phyloP scores from a whole-genome alignment of 495 filamentous ascomycete species.

The Penicillium bialowiezense region DNA sequence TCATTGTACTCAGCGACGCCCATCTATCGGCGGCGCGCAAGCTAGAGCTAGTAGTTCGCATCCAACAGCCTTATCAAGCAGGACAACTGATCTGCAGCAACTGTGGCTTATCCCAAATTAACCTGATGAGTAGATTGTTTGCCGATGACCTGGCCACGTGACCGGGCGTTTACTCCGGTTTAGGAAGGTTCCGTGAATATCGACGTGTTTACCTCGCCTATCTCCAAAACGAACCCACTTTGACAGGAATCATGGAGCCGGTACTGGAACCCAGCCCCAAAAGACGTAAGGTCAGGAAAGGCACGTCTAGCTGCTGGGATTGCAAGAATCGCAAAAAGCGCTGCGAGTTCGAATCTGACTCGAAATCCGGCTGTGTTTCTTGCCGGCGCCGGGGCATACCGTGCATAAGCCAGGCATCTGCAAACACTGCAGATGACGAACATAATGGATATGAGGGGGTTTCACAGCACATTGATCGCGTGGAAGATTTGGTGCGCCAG shows the following conservation, averaged over 20 bases:
- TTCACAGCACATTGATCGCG: slow-evolving; percentile 10
- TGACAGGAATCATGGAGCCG: not conserved
- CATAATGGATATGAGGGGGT: slow-evolving; percentile 3
- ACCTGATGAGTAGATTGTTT: not conserved
- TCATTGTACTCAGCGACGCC: slow-evolving; percentile 16
- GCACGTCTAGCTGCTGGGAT: slow-evolving; percentile 39
- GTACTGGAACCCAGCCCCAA: not conserved
- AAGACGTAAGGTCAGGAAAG: slow-evolving; percentile 33
- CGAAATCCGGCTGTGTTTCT: slow-evolving; percentile 31
- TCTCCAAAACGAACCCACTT: too few relatives aligned
- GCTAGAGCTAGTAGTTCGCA: not conserved
- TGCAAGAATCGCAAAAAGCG: slow-evolving; percentile 39
- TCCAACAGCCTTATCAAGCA: too few relatives aligned
- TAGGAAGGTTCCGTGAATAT: not conserved
- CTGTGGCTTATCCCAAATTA: not conserved
- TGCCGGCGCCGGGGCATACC: slow-evolving; percentile 30
- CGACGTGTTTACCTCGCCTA: not conserved
- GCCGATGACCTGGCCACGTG: not conserved
- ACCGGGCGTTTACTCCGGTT: not conserved
- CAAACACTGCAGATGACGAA: not conserved
- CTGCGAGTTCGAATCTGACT: slow-evolving; percentile 23
- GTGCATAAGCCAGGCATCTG: slow-evolving; percentile 25
- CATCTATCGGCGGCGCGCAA: not conserved
- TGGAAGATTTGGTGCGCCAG: slow-evolving; percentile 21
- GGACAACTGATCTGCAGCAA: too few relatives aligned